Conservation (phyloP, 2,329 filamentous ascomycete genomes). For the Biscogniauxia sp. region DNA sequence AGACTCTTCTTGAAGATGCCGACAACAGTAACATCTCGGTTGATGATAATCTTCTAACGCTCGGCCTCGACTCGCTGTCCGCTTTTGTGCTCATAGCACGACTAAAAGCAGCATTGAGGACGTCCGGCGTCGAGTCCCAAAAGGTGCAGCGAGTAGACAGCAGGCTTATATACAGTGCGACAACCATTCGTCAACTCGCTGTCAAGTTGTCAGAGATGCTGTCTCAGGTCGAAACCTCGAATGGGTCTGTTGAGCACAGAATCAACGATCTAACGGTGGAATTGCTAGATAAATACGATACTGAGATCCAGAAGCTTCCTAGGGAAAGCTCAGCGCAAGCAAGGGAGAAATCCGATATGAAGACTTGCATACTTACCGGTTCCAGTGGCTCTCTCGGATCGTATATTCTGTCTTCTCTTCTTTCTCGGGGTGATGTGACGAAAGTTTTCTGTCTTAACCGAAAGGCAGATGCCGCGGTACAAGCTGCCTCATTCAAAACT, state of each 20-base stretch:
- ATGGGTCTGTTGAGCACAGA: background rate
- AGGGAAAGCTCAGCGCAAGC: background rate
- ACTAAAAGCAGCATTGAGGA: slow-evolving; percentile 24
- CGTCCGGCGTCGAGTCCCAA: slow-evolving; percentile 11
- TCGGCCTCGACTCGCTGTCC: slow-evolving; percentile 24
- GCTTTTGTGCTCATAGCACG: slow-evolving; percentile 22
- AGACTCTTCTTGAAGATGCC: slow-evolving; percentile 14
- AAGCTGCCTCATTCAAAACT: slow-evolving; percentile 12
- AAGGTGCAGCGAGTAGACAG: slow-evolving; percentile 11
- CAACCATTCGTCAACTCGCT: slow-evolving; percentile 8
- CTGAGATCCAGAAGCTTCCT: slow-evolving; percentile 4
- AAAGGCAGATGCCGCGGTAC: slow-evolving; percentile 2
- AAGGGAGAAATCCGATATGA: background rate
- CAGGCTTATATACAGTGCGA: slow-evolving; percentile 10
- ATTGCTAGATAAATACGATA: slow-evolving; percentile 9
- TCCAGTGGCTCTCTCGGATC: slow-evolving; percentile 19
- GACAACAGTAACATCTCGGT: slow-evolving; percentile 8
- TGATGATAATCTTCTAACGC: slow-evolving; percentile 23
- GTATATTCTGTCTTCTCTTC: slow-evolving; percentile 16
- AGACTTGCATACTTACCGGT: slow-evolving; percentile 16
- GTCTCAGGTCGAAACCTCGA: background rate
- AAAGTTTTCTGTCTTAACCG: slow-evolving; percentile 19
- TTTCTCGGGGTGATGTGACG: slow-evolving; percentile 8
- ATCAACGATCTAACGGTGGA: background rate
- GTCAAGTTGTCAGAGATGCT: slow-evolving; percentile 9